A percentile compares a stretch with the other conserved stretches of the same genome.
These are phyloP conservation scores for Fagopyrum esculentum DNA, from an alignment of 148 eudicot genomes.

Conservation along the genomic window DNA sequence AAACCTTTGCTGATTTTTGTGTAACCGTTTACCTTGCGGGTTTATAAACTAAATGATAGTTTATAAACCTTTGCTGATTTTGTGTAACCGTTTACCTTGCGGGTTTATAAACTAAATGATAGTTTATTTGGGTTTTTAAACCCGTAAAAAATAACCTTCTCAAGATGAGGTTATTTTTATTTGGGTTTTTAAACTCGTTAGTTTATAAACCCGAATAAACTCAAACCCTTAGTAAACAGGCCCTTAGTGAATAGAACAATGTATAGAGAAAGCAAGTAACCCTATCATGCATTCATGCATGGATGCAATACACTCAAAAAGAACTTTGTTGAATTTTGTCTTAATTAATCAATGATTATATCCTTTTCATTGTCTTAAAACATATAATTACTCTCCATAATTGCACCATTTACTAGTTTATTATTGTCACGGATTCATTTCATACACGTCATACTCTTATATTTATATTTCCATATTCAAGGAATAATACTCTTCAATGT, in stretches of 20 bases:
- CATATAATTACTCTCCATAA: background rate
- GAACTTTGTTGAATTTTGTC: background rate
- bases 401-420: background rate
- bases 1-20: too few relatives aligned
- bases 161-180: too few relatives aligned
- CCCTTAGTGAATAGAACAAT: background rate
- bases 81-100: too few relatives aligned
- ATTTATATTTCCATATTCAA: background rate
- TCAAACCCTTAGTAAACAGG: too few relatives aligned
- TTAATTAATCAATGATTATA: constrained; percentile 1
- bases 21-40: too few relatives aligned
- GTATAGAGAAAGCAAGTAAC: background rate
- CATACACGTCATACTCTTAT: background rate
- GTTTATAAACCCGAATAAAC: too few relatives aligned
- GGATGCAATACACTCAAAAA: background rate
- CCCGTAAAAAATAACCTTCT: too few relatives aligned
- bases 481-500: background rate
- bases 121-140: too few relatives aligned
- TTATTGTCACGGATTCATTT: background rate
- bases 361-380: background rate
- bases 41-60: too few relatives aligned
- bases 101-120: too few relatives aligned
- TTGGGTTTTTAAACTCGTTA: too few relatives aligned
- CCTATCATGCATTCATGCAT: background rate
- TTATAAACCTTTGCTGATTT: too few relatives aligned